Base-by-base conservation (phyloP, 2,329 filamentous ascomycete species). In the Cladosporium phlei region DNA sequence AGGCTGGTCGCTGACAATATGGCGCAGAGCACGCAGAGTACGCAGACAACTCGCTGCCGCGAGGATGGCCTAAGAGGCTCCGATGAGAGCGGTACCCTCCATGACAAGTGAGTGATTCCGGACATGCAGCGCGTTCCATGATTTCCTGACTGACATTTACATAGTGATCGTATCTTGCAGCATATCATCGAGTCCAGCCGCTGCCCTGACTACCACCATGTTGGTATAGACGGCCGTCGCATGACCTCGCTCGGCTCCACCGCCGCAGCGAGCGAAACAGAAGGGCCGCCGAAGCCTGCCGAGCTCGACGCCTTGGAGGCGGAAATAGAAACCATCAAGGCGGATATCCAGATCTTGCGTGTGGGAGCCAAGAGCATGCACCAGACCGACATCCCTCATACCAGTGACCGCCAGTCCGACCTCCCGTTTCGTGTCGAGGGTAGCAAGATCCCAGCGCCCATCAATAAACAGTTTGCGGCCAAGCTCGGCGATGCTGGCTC, bases 281-380 rank as follows among this genome's bases (percentile, higher is more conserved):
- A 45, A 6, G 39, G 45, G 17, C 43, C 49, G 5, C 29, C 32
- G 4, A 38, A 47, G 11, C 27, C 25, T 11, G 48, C 39, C 28
- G 49, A 55, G 22, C 54, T 52, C 44, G 56, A 55, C 19, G 25
- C 37, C 17, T 50, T 59, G 35, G 52, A 56, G 28, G 51, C 52
- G 10, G 56, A 56, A 25, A 48, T 59, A 27, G 54, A 58, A 30
- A 28, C 30, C 11, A 39, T 59, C 47, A 58, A 55, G 25, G 42
- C 46, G 10, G 49, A 56, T 16, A 46, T 59, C 12, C 37, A 27
- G 28, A 16, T 14, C 35, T 40, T 47, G 45, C 20, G 45, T n/a
- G 39, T 21, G 5, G 21, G 25, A 21, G 28, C 28, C 29, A 20
- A 45, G 30, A 21, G 32, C 6, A 16, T 28, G 32, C 42, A 37